A percentile compares a stretch with the other conserved stretches of the same genome.
Evolutionary conservation across 2,329 filamentous ascomycete genomes (phyloP).

Genomic region (Dactylellina leptospora): DNA sequence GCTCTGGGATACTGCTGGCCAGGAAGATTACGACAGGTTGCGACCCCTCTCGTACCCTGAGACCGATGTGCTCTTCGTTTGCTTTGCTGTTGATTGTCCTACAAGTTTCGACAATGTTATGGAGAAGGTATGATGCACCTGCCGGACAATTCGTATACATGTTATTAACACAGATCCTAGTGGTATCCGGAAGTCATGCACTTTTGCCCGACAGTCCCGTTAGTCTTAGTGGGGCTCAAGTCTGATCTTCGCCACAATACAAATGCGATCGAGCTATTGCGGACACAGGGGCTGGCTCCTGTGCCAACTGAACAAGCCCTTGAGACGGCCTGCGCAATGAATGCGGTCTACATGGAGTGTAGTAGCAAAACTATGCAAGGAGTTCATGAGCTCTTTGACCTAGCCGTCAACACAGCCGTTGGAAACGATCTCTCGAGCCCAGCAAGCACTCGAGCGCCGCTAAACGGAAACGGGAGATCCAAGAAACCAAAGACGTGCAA

Average conservation of each 20-base stretch:
- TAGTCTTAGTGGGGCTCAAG: slow-evolving; percentile 95
- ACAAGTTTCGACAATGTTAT: slow-evolving; percentile 98
- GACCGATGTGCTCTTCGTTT: slow-evolving; percentile 97
- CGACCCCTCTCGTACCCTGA: slow-evolving; percentile 96
- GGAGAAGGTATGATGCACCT: slow-evolving; percentile 78
- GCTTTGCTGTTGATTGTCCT: slow-evolving; percentile 98
- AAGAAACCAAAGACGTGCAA: slow-evolving; percentile 41
- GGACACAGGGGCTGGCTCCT: slow-evolving; percentile 94
- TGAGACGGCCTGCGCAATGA: slow-evolving; percentile 90
- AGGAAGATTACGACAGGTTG: slow-evolving; percentile 97
- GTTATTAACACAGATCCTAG: slow-evolving; percentile 63
- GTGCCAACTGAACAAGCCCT: slow-evolving; percentile 91
- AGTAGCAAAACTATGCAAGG: slow-evolving; percentile 97
- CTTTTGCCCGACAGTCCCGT: slow-evolving; percentile 96
- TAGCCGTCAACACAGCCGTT: slow-evolving; percentile 88
- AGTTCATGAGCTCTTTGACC: slow-evolving; percentile 95
- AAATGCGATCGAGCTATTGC: slow-evolving; percentile 97
- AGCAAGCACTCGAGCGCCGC: slow-evolving; percentile 8
- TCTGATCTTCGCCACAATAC: slow-evolving; percentile 95
- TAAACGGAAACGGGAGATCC: background rate
- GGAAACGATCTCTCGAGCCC: slow-evolving; percentile 68
- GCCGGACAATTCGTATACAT: slow-evolving; percentile 16
- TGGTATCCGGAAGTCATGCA: slow-evolving; percentile 99
- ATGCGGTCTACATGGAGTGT: slow-evolving; percentile 95
- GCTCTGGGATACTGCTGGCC: slow-evolving; percentile 97